These are phyloP conservation scores for Aspergillus wentii DNA, from an alignment of 495 filamentous ascomycete species.

Conservation along the genomic window DNA sequence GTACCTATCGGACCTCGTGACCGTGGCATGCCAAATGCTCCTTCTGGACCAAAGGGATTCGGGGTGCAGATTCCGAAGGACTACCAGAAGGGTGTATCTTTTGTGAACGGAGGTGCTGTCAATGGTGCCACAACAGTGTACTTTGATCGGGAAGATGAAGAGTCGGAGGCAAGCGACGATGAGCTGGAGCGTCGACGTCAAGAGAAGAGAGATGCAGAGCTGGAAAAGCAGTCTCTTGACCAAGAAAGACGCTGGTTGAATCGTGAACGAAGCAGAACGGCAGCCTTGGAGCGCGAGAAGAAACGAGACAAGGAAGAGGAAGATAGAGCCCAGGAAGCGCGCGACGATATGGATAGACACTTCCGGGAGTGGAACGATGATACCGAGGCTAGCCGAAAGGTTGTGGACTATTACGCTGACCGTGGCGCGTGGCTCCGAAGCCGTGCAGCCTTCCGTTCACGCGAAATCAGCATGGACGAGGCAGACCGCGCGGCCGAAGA, in stretches of 20 bases:
- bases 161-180: constrained; percentile 81
- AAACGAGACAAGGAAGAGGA: constrained; percentile 72
- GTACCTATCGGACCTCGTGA: constrained; percentile 83
- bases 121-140: constrained; percentile 52
- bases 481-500: constrained; percentile 74
- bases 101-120: constrained; percentile 75
- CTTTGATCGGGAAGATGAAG: constrained; percentile 72
- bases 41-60: constrained; percentile 70
- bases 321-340: constrained; percentile 48
- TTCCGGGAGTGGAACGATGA: constrained; percentile 89
- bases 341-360: constrained; percentile 66
- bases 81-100: constrained; percentile 76
- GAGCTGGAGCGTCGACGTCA: constrained; percentile 73
- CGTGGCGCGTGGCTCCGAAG: constrained; percentile 79
- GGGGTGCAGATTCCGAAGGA: constrained; percentile 71
- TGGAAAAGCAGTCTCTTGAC: constrained; percentile 78
- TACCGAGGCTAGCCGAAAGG: constrained; percentile 64
- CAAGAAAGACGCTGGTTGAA: constrained; percentile 88
- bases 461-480: constrained; percentile 74
- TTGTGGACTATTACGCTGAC: constrained; percentile 81
- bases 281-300: constrained; percentile 77
- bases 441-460: constrained; percentile 63
- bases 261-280: constrained; percentile 75
- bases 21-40: constrained; percentile 65
- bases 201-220: constrained; percentile 65